Evolutionary conservation across 1,284 basidiomycete genomes (phyloP).

Genomic region (Erythrobasidium hasegawianum): DNA sequence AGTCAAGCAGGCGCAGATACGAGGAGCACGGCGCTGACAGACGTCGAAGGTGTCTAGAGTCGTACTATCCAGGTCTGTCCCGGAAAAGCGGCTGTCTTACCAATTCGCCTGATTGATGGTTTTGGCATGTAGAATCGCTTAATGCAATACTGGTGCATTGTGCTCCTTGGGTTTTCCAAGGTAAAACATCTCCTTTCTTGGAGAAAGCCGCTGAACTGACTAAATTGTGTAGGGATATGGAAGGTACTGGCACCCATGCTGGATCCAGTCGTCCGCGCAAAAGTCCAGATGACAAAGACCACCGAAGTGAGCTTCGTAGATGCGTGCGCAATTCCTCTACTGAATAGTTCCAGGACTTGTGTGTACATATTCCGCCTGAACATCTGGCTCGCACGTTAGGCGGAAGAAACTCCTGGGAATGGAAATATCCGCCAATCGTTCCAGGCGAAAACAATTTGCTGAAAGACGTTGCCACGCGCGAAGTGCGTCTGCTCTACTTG

Average conservation of each 20-base stretch:
- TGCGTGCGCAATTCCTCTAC: conserved; percentile 35
- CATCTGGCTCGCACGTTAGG: conserved; percentile 40
- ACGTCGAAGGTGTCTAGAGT: conserved; percentile 25
- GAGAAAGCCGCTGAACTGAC: too few relatives aligned
- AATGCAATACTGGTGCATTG: conserved; percentile 49
- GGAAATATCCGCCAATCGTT: conserved; percentile 40
- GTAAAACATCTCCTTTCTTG: conserved; percentile 34
- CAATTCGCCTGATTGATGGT: conserved; percentile 40
- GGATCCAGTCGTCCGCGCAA: conserved; percentile 46
- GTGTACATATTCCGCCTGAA: conserved; percentile 39
- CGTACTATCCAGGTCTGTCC: conserved; percentile 41
- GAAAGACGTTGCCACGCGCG: conserved; percentile 45
- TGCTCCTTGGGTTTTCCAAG: conserved; percentile 51
- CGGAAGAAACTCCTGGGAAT: conserved; percentile 40
- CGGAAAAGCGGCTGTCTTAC: too few relatives aligned
- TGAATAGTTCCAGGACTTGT: conserved; percentile 20
- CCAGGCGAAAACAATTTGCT: conserved; percentile 48
- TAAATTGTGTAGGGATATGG: conserved; percentile 42
- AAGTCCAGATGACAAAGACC: conserved; percentile 45
- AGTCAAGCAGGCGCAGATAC: too few relatives aligned
- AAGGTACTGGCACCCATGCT: conserved; percentile 42
- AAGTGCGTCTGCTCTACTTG: conserved; percentile 36
- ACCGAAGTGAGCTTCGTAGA: conserved; percentile 46
- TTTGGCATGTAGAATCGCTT: conserved; percentile 48
- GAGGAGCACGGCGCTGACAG: background rate